Conservation (phyloP, 2,329 filamentous ascomycete genomes). For the Arthroderma sp. region DNA sequence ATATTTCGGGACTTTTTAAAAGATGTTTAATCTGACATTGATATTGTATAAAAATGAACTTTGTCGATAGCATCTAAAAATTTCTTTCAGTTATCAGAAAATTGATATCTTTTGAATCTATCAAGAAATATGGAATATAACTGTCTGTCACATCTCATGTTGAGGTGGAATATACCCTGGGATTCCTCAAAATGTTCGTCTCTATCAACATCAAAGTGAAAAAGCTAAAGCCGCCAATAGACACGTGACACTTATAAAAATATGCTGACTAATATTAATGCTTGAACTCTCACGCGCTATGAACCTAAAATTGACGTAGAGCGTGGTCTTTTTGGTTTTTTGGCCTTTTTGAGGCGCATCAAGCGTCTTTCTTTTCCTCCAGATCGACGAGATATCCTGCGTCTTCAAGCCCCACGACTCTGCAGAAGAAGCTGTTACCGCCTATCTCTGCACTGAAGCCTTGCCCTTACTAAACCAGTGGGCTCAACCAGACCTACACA, state of each 20-base stretch:
- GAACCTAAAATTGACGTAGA: neutral
- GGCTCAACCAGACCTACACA: neutral
- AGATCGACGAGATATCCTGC: neutral
- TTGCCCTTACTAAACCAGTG: neutral
- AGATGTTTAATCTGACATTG: too few relatives aligned
- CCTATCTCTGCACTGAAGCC: neutral
- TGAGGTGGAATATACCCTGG: too few relatives aligned
- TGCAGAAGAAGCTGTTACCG: neutral
- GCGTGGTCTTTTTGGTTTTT: neutral
- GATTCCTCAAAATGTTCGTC: too few relatives aligned
- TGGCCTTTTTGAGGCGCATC: neutral
- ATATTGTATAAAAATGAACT: too few relatives aligned
- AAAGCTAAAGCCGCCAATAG: neutral
- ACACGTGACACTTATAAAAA: neutral
- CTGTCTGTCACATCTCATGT: too few relatives aligned
- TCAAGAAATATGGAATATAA: too few relatives aligned
- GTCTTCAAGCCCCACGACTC: neutral
- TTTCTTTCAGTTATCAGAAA: too few relatives aligned
- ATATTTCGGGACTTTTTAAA: too few relatives aligned
- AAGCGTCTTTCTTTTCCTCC: neutral
- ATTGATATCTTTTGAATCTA: too few relatives aligned
- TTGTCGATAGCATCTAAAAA: too few relatives aligned
- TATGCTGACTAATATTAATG: neutral
- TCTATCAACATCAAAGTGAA: neutral
- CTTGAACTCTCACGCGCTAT: neutral